Conservation (phyloP, 495 filamentous ascomycete genomes). For the Lophiostoma macrostomum region DNA sequence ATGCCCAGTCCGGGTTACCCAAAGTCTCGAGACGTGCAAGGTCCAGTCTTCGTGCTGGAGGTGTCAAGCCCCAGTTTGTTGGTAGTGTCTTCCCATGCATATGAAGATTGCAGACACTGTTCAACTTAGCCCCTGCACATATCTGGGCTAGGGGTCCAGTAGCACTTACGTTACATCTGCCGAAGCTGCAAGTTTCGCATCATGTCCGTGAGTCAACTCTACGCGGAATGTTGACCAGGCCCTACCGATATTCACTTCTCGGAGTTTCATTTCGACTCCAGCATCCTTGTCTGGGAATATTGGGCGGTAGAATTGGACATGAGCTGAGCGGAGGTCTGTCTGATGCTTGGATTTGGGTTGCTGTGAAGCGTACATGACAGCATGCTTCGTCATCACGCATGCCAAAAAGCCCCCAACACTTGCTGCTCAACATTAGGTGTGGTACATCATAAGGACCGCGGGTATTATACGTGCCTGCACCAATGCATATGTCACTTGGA, state of each 20-base stretch:
- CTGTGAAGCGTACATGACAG: not conserved
- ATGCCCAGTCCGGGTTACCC: conserved; percentile 4
- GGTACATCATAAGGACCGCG: not conserved
- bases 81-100: not conserved
- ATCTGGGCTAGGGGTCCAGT: too few relatives aligned
- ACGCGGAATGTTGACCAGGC: conserved; percentile 13
- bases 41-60: not conserved
- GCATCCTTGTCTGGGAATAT: conserved; percentile 8
- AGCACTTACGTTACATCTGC: conserved; percentile 6
- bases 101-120: not conserved
- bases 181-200: not conserved
- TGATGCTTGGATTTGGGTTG: conserved; percentile 1
- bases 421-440: not conserved
- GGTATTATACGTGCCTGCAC: not conserved
- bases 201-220: not conserved
- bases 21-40: not conserved
- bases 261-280: conserved; percentile 3
- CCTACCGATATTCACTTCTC: conserved; percentile 5
- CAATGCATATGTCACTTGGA: too few relatives aligned
- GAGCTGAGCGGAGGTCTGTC: conserved; percentile 7
- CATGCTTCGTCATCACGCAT: conserved; percentile 6
- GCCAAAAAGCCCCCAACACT: not conserved
- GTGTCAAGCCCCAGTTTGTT: not conserved
- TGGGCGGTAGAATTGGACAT: conserved; percentile 15
- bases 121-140: too few relatives aligned